Percentiles rank a stretch among this genome's conserved stretches.
phyloP scores from a whole-genome alignment of 805 yeast species.

The Yamadazyma sp. region DNA sequence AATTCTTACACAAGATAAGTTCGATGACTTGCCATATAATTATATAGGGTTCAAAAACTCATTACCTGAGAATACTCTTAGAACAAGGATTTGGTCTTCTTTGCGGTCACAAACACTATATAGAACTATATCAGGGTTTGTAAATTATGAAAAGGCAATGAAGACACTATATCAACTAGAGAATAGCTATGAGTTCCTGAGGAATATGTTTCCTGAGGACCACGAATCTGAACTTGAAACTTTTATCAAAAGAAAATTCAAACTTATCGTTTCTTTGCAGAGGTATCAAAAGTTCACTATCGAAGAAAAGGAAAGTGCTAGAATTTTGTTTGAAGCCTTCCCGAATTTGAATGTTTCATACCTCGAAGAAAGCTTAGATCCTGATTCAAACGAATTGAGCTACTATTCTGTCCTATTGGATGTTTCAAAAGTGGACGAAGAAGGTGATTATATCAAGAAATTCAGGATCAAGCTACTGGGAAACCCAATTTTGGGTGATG shows the following conservation, averaged over 20 bases:
- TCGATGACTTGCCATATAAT: constrained; percentile 65
- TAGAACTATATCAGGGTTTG: constrained; percentile 46
- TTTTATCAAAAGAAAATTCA: constrained; percentile 76
- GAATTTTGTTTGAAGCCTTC: constrained; percentile 63
- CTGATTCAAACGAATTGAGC: constrained; percentile 37
- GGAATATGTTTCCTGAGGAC: constrained; percentile 8
- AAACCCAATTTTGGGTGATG: constrained; percentile 84
- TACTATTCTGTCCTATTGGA: constrained; percentile 62
- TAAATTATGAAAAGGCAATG: constrained; percentile 47
- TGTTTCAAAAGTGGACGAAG: background rate
- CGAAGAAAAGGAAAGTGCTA: constrained; percentile 67
- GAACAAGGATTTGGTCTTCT: constrained; percentile 52
- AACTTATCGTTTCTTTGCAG: constrained; percentile 85
- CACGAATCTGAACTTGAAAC: constrained; percentile 20
- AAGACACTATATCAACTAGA: constrained; percentile 68
- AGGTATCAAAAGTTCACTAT: constrained; percentile 62
- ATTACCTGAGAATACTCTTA: constrained; percentile 55
- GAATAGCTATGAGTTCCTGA: constrained; percentile 15
- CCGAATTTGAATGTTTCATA: constrained; percentile 63
- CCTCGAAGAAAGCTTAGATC: constrained; percentile 45
- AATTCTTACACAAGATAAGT: constrained; percentile 5
- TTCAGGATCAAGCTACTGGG: constrained; percentile 79
- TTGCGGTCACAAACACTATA: constrained; percentile 46
- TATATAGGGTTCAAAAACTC: constrained; percentile 72
- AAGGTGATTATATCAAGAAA: constrained; percentile 33